These are phyloP conservation scores for Clonostachys sp. DNA, from an alignment of 2,329 filamentous ascomycete genomes.

Conservation along the genomic window DNA sequence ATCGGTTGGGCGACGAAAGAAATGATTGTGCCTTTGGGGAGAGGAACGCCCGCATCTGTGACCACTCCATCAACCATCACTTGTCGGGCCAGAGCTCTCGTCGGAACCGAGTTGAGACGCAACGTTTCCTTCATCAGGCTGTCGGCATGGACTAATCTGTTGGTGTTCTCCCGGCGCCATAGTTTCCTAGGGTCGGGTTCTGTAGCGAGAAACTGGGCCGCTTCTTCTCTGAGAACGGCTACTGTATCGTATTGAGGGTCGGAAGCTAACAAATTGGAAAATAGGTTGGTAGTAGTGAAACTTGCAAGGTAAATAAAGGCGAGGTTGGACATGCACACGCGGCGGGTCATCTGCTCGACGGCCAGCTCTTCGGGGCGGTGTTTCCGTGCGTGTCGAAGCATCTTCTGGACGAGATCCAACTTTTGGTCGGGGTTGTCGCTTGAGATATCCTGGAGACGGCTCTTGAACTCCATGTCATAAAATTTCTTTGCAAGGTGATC, in stretches of 20 bases:
- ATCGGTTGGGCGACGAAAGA: slow-evolving; percentile 23
- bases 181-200: slow-evolving; percentile 6
- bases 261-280: slow-evolving; percentile 29
- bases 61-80: slow-evolving; percentile 16
- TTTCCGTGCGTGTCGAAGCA: slow-evolving; percentile 28
- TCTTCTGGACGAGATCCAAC: slow-evolving; percentile 34
- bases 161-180: slow-evolving; percentile 32
- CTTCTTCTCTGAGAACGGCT: slow-evolving; percentile 28
- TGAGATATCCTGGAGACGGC: slow-evolving; percentile 9
- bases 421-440: slow-evolving; percentile 14
- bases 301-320: slow-evolving; percentile 32
- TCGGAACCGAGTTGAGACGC: slow-evolving; percentile 6
- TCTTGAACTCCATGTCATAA: slow-evolving; percentile 11
- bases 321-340: slow-evolving; percentile 25
- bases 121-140: slow-evolving; percentile 37
- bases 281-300: slow-evolving; percentile 30
- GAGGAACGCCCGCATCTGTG: slow-evolving; percentile 21
- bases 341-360: slow-evolving; percentile 18
- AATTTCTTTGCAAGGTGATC: slow-evolving; percentile 15
- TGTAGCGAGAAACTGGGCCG: slow-evolving; percentile 17
- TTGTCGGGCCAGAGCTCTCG: slow-evolving; percentile 14
- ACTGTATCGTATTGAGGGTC: slow-evolving; percentile 30
- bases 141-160: slow-evolving; percentile 29
- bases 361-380: slow-evolving; percentile 29
- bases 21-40: slow-evolving; percentile 23